phyloP scores from a whole-genome alignment of 176 grass and related monocot genomes.

The Miscanthus lutarioriparius region DNA sequence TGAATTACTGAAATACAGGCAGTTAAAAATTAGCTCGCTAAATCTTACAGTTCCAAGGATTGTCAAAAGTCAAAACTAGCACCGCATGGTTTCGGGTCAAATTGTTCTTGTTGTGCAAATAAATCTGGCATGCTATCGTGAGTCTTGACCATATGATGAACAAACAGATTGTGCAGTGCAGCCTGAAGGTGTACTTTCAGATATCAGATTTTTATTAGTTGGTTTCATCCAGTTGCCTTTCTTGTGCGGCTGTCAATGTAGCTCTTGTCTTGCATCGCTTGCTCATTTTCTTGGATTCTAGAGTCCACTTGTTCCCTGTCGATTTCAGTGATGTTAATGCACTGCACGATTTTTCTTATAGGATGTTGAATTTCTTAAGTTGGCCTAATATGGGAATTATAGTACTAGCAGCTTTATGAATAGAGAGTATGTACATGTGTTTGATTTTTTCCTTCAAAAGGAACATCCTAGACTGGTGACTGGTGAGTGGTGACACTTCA shows the following conservation, averaged over 20 bases:
- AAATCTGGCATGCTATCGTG: not conserved
- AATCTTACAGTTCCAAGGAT: not conserved
- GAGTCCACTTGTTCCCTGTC: conserved; percentile 5
- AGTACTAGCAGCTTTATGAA: conserved; percentile 21
- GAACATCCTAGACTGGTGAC: conserved; percentile 31
- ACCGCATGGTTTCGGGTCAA: not conserved
- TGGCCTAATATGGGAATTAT: conserved; percentile 27
- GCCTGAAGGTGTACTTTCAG: not conserved
- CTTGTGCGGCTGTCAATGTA: conserved; percentile 19
- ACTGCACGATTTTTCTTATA: conserved; percentile 18
- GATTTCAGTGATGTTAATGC: conserved; percentile 33
- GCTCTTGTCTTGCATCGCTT: conserved; percentile 19
- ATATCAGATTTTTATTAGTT: conserved; percentile 14
- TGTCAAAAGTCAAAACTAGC: not conserved
- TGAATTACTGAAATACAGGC: not conserved
- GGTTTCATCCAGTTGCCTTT: conserved; percentile 8
- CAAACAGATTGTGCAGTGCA: not conserved
- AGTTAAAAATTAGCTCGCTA: not conserved
- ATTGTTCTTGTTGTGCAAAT: not conserved
- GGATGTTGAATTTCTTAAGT: conserved; percentile 29
- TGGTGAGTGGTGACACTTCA: not conserved
- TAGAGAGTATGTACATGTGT: not conserved
- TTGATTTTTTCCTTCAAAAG: conserved; percentile 23
- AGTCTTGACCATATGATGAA: not conserved
- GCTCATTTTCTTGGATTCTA: conserved; percentile 26